Evolutionary conservation across 1,284 basidiomycete genomes (phyloP), one percentile per base, ranked within the genome.

Genomic region (Cutaneotrichosporon dermatis): DNA sequence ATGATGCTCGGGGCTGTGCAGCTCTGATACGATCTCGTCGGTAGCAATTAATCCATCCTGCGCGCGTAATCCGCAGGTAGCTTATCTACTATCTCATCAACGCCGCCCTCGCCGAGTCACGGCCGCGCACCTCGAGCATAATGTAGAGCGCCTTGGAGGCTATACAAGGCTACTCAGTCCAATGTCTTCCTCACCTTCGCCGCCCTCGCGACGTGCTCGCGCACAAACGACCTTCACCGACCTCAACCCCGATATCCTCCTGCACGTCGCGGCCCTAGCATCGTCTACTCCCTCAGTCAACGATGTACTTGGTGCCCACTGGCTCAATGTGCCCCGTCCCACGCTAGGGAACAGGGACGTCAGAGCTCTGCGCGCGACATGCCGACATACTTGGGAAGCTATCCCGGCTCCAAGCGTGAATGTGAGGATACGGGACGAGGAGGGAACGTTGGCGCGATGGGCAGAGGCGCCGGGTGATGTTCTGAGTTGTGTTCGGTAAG

Each of bases 201-300:
- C 25, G 25, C 25, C 25, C 25, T 25, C 25, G 25, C 25, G 25
- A 25, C 25, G 25, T 25, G 25, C 15, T 7, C 43, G 43, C 44
- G 44, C 15, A 15, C 15, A 16, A 16, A 15, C 44, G 15, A 25
- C 51, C 7, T 60, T 60, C 35, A 25, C 16, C 5, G 54, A 56
- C 51, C 59, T 60, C 50, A 56, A 53, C 46, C 15, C 54, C 39
- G 59, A 60, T 15, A 34, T 60, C 5, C 51, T 60, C n/a, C 34
- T 16, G 13, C 41, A 57, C 16, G 54, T 60, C 25, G 55, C 39
- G 6, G 13, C n/a, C 15, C 42, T 51, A 33, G 25, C 25, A 25
- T 25, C 39, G 48, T 2, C 7, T 33, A 4, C 54, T 39, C 15
- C 13, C 13, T 4, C n/a, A 40, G 3, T 13, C 42, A 10, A 25